A percentile compares a stretch with the other conserved stretches of the same genome.
phyloP scores from a whole-genome alignment of 2,329 filamentous ascomycete genomes.

The Botrytis squamosa region DNA sequence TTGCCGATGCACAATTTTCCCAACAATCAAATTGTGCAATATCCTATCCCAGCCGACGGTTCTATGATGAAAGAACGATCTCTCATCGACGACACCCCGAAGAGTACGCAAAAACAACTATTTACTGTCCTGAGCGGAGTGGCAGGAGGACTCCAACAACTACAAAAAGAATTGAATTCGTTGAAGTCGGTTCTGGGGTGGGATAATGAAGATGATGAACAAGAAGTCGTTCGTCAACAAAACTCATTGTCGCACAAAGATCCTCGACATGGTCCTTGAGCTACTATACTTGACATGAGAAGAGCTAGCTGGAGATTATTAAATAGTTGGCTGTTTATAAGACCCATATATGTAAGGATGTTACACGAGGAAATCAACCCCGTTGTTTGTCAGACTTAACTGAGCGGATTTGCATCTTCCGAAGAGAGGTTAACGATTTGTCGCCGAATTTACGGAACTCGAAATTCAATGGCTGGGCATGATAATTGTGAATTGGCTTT shows the following conservation, averaged over 20 bases:
- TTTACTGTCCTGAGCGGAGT: slow-evolving; percentile 31
- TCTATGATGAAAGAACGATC: not conserved
- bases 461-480: not conserved
- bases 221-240: not conserved
- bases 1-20: not conserved
- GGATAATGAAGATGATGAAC: slow-evolving; percentile 24
- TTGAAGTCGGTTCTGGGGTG: slow-evolving; percentile 33
- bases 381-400: not conserved
- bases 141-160: slow-evolving; percentile 30
- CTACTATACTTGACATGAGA: not conserved
- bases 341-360: not conserved
- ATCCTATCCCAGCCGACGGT: not conserved
- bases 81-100: slow-evolving; percentile 29
- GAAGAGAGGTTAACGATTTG: not conserved
- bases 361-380: not conserved
- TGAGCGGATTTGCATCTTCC: not conserved
- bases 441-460: not conserved
- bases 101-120: slow-evolving; percentile 31
- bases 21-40: not conserved
- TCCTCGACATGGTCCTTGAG: slow-evolving; percentile 9
- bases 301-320: not conserved
- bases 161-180: slow-evolving; percentile 32
- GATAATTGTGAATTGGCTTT: not conserved
- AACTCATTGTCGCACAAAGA: not conserved
- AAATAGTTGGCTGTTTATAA: not conserved